phyloP scores from a whole-genome alignment of 1,284 basidiomycete genomes.

The Marasmius oreades region DNA sequence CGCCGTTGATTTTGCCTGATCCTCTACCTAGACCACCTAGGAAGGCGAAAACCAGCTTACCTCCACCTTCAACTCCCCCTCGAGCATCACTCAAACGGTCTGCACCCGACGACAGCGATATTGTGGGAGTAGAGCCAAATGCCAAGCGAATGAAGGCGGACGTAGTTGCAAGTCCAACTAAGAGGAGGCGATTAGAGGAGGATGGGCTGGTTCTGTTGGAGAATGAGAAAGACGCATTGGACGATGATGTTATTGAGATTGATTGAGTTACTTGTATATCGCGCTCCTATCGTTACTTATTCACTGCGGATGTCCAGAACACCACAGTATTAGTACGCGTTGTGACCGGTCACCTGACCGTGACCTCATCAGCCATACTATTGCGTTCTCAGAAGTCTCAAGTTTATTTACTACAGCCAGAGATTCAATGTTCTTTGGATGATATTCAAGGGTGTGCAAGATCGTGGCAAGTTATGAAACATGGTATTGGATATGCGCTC shows the following conservation, averaged over 20 bases:
- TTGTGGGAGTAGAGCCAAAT: conserved; percentile 45
- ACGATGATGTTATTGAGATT: conserved; percentile 52
- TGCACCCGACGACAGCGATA: conserved; percentile 47
- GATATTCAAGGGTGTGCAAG: no score
- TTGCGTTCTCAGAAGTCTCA: no score
- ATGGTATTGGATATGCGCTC: no score
- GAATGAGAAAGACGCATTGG: conserved; percentile 47
- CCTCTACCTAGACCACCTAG: conserved; percentile 55
- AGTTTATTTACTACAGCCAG: no score
- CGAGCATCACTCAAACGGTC: conserved; percentile 49
- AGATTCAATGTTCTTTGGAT: no score
- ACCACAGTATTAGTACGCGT: no score
- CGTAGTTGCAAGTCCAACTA: conserved; percentile 48
- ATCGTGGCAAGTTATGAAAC: no score
- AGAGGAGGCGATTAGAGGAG: conserved; percentile 61
- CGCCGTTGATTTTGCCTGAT: conserved; percentile 57
- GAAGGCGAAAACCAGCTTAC: conserved; percentile 39
- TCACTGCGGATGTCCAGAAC: no score
- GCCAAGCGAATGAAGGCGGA: conserved; percentile 42
- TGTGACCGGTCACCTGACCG: no score
- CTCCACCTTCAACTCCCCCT: conserved; percentile 40
- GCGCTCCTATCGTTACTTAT: background rate
- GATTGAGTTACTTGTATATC: conserved; percentile 45
- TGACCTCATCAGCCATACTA: no score
- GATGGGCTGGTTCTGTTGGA: conserved; percentile 71